Evolutionary conservation across 306 rosid genomes (phyloP).

Genomic region (Hippophae tibetana): DNA sequence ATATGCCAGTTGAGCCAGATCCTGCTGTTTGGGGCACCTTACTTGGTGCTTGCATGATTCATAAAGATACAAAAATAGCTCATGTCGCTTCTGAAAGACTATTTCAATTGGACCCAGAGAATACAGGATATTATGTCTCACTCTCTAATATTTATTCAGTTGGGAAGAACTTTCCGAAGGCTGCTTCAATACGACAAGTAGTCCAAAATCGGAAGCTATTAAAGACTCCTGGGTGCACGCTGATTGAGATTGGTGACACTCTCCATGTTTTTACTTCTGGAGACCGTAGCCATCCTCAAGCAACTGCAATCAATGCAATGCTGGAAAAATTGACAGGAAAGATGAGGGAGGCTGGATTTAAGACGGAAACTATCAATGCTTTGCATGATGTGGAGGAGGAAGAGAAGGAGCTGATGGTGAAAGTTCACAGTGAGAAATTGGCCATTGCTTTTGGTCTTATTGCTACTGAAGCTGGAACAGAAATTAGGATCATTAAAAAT

Average conservation of each 20-base stretch:
- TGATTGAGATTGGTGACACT: conserved; percentile 66
- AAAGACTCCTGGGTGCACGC: conserved; percentile 87
- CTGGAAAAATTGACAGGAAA: conserved; percentile 70
- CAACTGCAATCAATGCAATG: conserved; percentile 64
- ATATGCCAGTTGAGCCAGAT: conserved; percentile 75
- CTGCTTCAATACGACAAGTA: conserved; percentile 69
- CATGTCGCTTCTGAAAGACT: conserved; percentile 71
- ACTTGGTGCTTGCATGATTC: conserved; percentile 90
- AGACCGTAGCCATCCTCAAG: conserved; percentile 67
- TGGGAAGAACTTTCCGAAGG: conserved; percentile 75
- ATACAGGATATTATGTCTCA: conserved; percentile 70
- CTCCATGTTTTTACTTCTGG: conserved; percentile 70
- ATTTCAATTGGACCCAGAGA: conserved; percentile 66
- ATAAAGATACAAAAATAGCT: conserved; percentile 59
- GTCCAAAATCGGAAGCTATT: conserved; percentile 63
- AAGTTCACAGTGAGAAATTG: conserved; percentile 85
- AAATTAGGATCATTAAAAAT: conserved; percentile 85
- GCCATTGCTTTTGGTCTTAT: conserved; percentile 89
- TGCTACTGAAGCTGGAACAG: conserved; percentile 65
- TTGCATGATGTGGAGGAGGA: conserved; percentile 96
- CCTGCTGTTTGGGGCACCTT: conserved; percentile 87
- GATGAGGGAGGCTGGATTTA: conserved; percentile 80
- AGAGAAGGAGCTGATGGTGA: conserved; percentile 85
- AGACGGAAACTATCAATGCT: conserved; percentile 59
- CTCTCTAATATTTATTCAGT: conserved; percentile 79